Evolutionary conservation across 116 monocot genomes (phyloP).

Genomic region (Phalaenopsis hybrid): DNA sequence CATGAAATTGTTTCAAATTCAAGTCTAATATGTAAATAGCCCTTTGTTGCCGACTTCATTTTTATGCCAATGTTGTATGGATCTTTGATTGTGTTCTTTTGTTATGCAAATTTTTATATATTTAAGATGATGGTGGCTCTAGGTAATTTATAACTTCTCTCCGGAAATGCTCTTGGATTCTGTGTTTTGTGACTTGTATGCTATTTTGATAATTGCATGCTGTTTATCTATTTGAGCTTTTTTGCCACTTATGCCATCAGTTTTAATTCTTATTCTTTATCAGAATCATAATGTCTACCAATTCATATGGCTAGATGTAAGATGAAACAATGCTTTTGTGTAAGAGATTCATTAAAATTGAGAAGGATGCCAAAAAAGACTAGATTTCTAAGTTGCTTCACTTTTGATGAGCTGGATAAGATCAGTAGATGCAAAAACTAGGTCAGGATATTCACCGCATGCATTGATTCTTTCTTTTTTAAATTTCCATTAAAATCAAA

Average conservation of each 20-base stretch:
- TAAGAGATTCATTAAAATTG: not conserved
- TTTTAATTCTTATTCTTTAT: not conserved
- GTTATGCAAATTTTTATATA: not conserved
- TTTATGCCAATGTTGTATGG: not conserved
- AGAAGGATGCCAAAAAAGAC: not conserved
- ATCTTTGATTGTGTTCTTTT: not conserved
- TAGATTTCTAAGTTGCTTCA: not conserved
- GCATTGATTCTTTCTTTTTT: not conserved
- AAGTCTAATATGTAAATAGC: slow-evolving; percentile 9
- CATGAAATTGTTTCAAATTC: not conserved
- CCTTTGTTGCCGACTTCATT: not conserved
- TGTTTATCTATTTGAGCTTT: not conserved
- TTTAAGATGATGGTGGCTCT: not conserved
- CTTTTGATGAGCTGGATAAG: not conserved
- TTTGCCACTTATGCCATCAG: not conserved
- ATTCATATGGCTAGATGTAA: not conserved
- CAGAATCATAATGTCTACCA: not conserved
- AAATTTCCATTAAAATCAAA: not conserved
- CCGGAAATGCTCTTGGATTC: not conserved
- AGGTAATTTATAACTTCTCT: not conserved
- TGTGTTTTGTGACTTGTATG: not conserved
- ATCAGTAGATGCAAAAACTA: not conserved
- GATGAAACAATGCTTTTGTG: not conserved
- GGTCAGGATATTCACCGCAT: not conserved
- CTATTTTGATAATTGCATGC: not conserved